These are phyloP conservation scores for Gelatoporia subvermispora DNA, from an alignment of 768 basidiomycete species.

Conservation along the genomic window DNA sequence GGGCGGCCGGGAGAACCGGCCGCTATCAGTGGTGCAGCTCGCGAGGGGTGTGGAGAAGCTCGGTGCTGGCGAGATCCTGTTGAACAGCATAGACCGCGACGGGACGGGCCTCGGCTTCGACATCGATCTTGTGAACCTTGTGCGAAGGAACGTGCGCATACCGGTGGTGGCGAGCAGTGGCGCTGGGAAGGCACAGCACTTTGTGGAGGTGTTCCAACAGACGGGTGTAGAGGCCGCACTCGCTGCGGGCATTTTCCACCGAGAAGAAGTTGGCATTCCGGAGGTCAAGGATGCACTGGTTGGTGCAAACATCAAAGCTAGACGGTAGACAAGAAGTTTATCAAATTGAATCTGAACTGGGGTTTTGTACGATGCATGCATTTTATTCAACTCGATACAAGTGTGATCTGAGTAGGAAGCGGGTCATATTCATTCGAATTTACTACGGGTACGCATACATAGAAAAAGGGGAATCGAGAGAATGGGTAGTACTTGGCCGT, in stretches of 20 bases:
- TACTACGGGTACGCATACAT: not conserved
- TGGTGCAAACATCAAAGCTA: constrained; percentile 45
- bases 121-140: constrained; percentile 70
- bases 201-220: constrained; percentile 77
- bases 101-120: constrained; percentile 87
- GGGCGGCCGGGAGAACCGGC: constrained; percentile 81
- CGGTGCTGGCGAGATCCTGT: constrained; percentile 91
- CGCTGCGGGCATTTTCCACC: constrained; percentile 96
- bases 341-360: too few species aligned
- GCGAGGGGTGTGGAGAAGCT: constrained; percentile 84
- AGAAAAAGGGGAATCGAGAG: not conserved
- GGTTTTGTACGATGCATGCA: too few species aligned
- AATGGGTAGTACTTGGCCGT: not conserved
- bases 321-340: constrained; percentile 11
- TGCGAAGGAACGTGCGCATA: constrained; percentile 73
- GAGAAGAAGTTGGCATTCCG: constrained; percentile 77
- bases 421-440: not conserved
- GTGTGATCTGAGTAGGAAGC: not conserved
- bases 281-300: constrained; percentile 68
- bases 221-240: constrained; percentile 87
- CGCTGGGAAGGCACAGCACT: constrained; percentile 79
- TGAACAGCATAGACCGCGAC: constrained; percentile 96
- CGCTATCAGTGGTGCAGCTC: constrained; percentile 87
- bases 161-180: constrained; percentile 96
- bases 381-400: not conserved